Evolutionary conservation across 2,329 filamentous ascomycete species (phyloP), one percentile per base, ranked within the genome.

Genomic region (Lomentospora prolificans): DNA sequence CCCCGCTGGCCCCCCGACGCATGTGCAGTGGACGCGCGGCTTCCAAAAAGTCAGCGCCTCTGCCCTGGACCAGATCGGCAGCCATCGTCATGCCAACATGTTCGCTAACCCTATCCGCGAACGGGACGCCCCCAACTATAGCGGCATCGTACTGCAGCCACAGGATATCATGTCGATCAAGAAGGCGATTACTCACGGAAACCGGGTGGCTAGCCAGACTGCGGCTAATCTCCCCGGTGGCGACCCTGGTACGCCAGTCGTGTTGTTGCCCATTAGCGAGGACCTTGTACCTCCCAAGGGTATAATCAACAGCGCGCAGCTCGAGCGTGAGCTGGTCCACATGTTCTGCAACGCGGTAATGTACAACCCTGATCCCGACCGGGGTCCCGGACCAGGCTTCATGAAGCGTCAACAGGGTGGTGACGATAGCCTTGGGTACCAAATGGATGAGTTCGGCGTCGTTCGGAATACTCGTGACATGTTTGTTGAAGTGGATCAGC

Each of bases 311-410:
- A 91, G 88, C 53, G 84, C 87, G 1, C 94, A 97, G 67, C 78
- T 97, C 14, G 92, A 97, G 70, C 89, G 90, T 61, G 92, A 97
- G 68, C 75, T 97, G 9, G 89, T 95, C 63, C 88, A 95, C 63
- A 96, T 97, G 89, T 96, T 97, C 68, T 90, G 90, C 61, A 97
- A 97, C 65, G 92, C 94, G 17, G 87, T 96, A 70, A 97, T 99
- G 94, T 99, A 96, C 75, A 97, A 97, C 63, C 85, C 88, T 0
- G 89, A 95, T 59, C 84, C 86, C 0, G 77, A 87, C 61, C 81
- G 85, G 25, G 86, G 87, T 0, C 82, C 86, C 8, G 86, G 86
- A 0, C 74, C 78, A 2, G 73, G 77, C 0, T 87, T 90, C 60
- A 68, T 80, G 63, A 71, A 72, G 56, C 64, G 72, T 41, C 64